phyloP scores from a whole-genome alignment of 768 basidiomycete species.

The Boletus huronensis region DNA sequence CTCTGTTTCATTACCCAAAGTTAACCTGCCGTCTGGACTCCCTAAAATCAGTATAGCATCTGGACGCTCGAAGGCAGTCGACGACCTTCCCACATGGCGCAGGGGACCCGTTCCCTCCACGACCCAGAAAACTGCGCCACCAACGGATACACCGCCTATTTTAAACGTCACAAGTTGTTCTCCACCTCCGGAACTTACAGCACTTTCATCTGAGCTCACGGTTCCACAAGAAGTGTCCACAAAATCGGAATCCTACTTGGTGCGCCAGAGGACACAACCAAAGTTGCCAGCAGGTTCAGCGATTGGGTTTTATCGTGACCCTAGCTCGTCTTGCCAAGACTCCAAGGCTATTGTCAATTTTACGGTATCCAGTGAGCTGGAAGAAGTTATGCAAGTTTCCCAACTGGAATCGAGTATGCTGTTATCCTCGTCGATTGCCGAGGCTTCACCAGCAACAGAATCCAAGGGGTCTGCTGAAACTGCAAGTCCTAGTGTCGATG shows the following conservation, averaged over 20 bases:
- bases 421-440: slow-evolving; percentile 21
- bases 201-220: slow-evolving; percentile 25
- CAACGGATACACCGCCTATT: slow-evolving; percentile 15
- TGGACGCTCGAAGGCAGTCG: slow-evolving; percentile 33
- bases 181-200: slow-evolving; percentile 50
- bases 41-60: slow-evolving; percentile 13
- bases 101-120: slow-evolving; percentile 24
- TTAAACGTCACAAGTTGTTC: slow-evolving; percentile 64
- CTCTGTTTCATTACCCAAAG: slow-evolving; percentile 30
- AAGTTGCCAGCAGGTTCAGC: slow-evolving; percentile 71
- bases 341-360: slow-evolving; percentile 59
- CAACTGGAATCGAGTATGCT: slow-evolving; percentile 23
- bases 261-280: slow-evolving; percentile 53
- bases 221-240: slow-evolving; percentile 34
- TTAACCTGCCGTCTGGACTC: slow-evolving; percentile 36
- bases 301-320: slow-evolving; percentile 71
- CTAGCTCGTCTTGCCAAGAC: slow-evolving; percentile 48
- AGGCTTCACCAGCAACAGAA: slow-evolving; percentile 10
- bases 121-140: slow-evolving; percentile 2
- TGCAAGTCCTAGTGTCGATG: slow-evolving; percentile 11
- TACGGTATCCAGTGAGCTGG: slow-evolving; percentile 76
- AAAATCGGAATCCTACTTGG: slow-evolving; percentile 24
- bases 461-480: slow-evolving; percentile 6
- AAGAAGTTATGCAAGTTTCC: slow-evolving; percentile 26
- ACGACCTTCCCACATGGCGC: slow-evolving; percentile 40